phyloP scores from a whole-genome alignment of 2,329 filamentous ascomycete species.

The Curvularia hawaiiensis region DNA sequence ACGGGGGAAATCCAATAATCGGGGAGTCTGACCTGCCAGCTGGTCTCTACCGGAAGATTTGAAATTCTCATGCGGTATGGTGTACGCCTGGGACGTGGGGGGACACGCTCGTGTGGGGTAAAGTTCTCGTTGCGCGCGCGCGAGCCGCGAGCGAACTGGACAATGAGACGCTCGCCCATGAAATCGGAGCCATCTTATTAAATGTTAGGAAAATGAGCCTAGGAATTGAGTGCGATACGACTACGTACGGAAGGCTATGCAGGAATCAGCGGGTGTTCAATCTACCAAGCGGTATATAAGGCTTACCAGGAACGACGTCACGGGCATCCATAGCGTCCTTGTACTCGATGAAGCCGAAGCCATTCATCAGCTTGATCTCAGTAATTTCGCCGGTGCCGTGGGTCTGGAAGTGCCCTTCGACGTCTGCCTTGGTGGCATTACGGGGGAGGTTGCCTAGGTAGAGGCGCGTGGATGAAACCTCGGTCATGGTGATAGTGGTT shows the following conservation, averaged over 20 bases:
- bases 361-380: slow-evolving; percentile 99
- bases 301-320: slow-evolving; percentile 95
- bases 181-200: slow-evolving; percentile 89
- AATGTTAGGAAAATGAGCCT: slow-evolving; percentile 23
- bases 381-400: slow-evolving; percentile 98
- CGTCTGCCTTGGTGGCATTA: slow-evolving; percentile 94
- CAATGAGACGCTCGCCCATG: slow-evolving; percentile 95
- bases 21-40: slow-evolving; percentile 98
- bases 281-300: slow-evolving; percentile 13
- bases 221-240: background rate
- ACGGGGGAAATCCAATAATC: slow-evolving; percentile 51
- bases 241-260: slow-evolving; percentile 61
- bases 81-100: slow-evolving; percentile 87
- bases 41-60: slow-evolving; percentile 96
- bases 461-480: slow-evolving; percentile 92
- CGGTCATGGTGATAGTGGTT: slow-evolving; percentile 63
- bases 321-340: slow-evolving; percentile 98
- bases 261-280: slow-evolving; percentile 30
- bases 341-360: slow-evolving; percentile 99
- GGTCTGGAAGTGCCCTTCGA: slow-evolving; percentile 92
- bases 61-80: slow-evolving; percentile 96
- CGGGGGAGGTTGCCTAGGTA: slow-evolving; percentile 98
- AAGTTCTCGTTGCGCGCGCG: slow-evolving; percentile 68
- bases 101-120: slow-evolving; percentile 66
- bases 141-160: slow-evolving; percentile 95